Evolutionary conservation across 106 monocot species (phyloP), one percentile per base, ranked within the genome.

Genomic region (Xerophyta viscosa): DNA sequence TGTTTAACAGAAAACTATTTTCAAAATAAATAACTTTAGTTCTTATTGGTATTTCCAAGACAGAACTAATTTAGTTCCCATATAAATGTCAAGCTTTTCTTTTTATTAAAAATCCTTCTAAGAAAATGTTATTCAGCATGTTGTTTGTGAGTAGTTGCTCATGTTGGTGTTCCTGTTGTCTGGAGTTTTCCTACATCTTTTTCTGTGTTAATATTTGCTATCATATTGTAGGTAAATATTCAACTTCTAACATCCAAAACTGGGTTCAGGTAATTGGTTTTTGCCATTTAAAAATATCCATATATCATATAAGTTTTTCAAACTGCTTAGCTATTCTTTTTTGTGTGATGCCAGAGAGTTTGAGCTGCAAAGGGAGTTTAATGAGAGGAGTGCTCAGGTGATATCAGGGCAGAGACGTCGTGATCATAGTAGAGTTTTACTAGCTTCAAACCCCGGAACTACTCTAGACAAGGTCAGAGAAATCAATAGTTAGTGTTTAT

Each of bases 241-340:
- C 98, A 90, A 66, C 89, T 90, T 33, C 83, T 99, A 15, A 90
- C 90, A 0, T 81, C 90, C 37, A 99, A 99, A 74, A 99, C 98
- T 77, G 98, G 98, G 17, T 99, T 99, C 90, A 99, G 98, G 98
- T 99, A 42, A 21, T 65, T 33, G 62, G 50, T 39, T 13, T 22
- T n/a, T 23, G 9, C 13, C 17, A 36, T 9, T 37, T 43, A 18
- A 20, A 20, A 11, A 6, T 5, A 50, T 14, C 27, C 15, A 22
- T 23, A 42, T 42, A 10, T 13, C 0, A 27, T 33, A 33, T 33
- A 6, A 33, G 33, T 33, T 27, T 46, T 20, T 50, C 60, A 69
- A 20, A 66, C n/a, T 48, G 24, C 60, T 17, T 49, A 33, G 12
- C 46, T 58, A 24, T 62, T 14, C 11, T 36, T 6, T 12, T 39